Percentiles rank a stretch among this genome's conserved stretches.
Conservation (phyloP, 163 green algal genomes). For the Trebouxia gelatinosa region DNA sequence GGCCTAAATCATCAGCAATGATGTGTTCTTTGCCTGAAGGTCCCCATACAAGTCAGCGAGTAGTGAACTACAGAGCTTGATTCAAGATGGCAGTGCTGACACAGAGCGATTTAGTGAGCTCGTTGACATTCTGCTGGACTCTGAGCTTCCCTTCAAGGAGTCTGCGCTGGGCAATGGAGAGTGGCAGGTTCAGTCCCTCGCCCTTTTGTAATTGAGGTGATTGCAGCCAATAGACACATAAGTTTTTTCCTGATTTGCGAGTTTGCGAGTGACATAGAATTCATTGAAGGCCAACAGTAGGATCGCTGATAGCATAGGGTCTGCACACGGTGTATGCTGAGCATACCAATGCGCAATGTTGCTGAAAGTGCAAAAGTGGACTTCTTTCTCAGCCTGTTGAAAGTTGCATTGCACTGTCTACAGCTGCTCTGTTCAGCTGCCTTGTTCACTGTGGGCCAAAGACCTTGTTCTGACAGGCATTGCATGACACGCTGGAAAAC, state of each 20-base stretch:
- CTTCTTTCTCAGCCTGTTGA: no score
- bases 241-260: no score
- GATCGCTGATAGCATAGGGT: not conserved
- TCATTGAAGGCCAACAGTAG: not conserved
- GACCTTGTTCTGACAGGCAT: no score
- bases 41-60: constrained; percentile 12
- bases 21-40: no score
- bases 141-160: constrained; percentile 16
- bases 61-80: constrained; percentile 22
- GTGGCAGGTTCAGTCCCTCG: constrained; percentile 9
- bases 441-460: no score
- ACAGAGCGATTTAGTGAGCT: constrained; percentile 9
- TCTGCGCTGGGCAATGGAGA: constrained; percentile 12
- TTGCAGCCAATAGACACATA: not conserved
- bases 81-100: constrained; percentile 3
- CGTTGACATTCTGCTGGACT: constrained; percentile 5
- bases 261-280: no score
- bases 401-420: no score
- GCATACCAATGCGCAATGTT: not conserved
- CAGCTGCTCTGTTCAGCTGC: no score
- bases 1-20: no score
- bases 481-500: no score
- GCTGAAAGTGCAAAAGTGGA: no score
- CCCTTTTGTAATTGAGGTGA: not conserved
- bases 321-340: not conserved